These are phyloP conservation scores for Alternaria ethzedia DNA, from an alignment of 2,329 filamentous ascomycete genomes.

Conservation along the genomic window DNA sequence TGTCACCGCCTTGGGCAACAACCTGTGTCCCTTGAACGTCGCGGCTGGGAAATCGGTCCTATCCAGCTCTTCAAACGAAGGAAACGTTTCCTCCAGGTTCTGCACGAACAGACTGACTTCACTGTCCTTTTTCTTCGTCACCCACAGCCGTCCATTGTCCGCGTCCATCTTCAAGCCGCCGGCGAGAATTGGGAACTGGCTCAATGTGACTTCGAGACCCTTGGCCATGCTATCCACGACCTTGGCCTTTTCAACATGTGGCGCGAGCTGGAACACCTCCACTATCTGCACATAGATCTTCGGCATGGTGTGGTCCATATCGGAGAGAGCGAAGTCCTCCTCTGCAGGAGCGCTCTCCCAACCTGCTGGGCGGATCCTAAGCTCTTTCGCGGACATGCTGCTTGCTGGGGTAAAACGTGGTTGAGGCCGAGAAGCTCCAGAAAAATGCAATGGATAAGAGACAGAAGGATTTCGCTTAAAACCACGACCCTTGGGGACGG, in stretches of 20 bases:
- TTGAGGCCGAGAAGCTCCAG: not conserved
- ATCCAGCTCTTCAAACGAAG: constrained; percentile 19
- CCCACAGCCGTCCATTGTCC: constrained; percentile 19
- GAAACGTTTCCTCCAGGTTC: constrained; percentile 16
- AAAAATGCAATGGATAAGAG: not conserved
- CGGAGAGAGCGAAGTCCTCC: not conserved
- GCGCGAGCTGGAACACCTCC: constrained; percentile 20
- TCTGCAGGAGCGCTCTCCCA: not conserved
- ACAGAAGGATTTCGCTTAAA: not conserved
- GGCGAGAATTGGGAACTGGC: constrained; percentile 20
- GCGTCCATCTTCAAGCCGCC: constrained; percentile 19
- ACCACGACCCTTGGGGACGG: not conserved
- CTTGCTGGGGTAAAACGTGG: not conserved
- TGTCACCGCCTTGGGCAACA: not conserved
- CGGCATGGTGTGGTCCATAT: constrained; percentile 19
- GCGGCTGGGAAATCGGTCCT: constrained; percentile 15
- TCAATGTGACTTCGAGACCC: constrained; percentile 21
- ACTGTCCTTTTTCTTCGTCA: constrained; percentile 17
- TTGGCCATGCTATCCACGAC: constrained; percentile 17
- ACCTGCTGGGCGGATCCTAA: not conserved
- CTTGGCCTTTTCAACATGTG: constrained; percentile 2
- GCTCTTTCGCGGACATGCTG: not conserved
- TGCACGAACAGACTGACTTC: constrained; percentile 19
- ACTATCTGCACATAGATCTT: constrained; percentile 25
- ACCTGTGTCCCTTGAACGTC: not conserved